A percentile compares a stretch with the other conserved stretches of the same genome.
Evolutionary conservation across 441 rosid genomes (phyloP).

Genomic region (Erodium moschatum): DNA sequence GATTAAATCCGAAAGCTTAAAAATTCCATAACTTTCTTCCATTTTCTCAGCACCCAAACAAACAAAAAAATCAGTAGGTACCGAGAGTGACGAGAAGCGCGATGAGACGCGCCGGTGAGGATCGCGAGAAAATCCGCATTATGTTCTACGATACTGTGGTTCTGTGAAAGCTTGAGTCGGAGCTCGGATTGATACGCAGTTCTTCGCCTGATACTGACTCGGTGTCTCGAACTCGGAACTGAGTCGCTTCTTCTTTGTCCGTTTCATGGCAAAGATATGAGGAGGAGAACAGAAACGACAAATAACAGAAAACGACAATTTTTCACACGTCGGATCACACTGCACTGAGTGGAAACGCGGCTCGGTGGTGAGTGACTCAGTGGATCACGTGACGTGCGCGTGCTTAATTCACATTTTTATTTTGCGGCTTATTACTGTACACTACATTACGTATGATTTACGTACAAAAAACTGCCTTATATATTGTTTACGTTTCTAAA

Average conservation of each 20-base stretch:
- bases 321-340: not conserved
- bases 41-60: not conserved
- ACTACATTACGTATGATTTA: no score
- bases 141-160: not conserved
- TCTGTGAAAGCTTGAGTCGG: not conserved
- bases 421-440: no score
- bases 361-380: constrained; percentile 9
- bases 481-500: no score
- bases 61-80: not conserved
- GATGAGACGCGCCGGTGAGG: not conserved
- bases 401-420: not conserved
- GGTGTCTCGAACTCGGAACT: not conserved
- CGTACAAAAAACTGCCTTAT: no score
- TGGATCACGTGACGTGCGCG: not conserved
- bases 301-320: constrained; percentile 7
- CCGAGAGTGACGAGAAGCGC: not conserved
- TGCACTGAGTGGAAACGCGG: not conserved
- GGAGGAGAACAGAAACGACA: not conserved
- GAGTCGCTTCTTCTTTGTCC: not conserved
- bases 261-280: not conserved
- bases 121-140: not conserved
- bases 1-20: not conserved
- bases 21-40: not conserved
- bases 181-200: not conserved
- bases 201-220: constrained; percentile 6